phyloP scores from a whole-genome alignment of 163 green algal species.

The Scenedesmus sp. region DNA sequence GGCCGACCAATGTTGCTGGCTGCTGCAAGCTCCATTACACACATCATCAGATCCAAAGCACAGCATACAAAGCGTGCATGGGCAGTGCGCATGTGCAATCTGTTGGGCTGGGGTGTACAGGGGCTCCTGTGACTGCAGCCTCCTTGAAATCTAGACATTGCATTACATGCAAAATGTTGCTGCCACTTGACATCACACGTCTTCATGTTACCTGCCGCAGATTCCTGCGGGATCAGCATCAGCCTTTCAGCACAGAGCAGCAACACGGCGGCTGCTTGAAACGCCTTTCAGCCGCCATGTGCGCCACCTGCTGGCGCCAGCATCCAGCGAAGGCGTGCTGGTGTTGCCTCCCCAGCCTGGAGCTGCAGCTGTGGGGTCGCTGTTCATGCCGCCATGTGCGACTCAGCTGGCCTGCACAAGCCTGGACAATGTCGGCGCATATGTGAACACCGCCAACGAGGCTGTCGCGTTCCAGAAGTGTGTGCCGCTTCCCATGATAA shows the following conservation, averaged over 20 bases:
- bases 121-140: too few relatives aligned
- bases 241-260: conserved; percentile 11
- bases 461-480: conserved; percentile 29
- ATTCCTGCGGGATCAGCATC: conserved; percentile 50
- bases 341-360: conserved; percentile 26
- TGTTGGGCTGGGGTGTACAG: too few relatives aligned
- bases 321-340: background rate
- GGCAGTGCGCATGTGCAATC: background rate
- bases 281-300: background rate
- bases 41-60: background rate
- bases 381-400: conserved; percentile 50
- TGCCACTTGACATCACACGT: too few relatives aligned
- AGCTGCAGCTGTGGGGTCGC: background rate
- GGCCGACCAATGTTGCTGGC: background rate
- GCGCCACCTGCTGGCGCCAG: conserved; percentile 13
- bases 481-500: conserved; percentile 22
- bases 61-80: too few relatives aligned
- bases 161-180: too few relatives aligned
- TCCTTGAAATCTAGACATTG: too few relatives aligned
- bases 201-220: background rate
- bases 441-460: conserved; percentile 3
- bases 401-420: conserved; percentile 19
- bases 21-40: background rate
- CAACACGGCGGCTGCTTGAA: background rate
- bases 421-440: background rate